Base-by-base conservation (phyloP, 2,329 filamentous ascomycete genomes). In the Ramularia collo-cygni region DNA sequence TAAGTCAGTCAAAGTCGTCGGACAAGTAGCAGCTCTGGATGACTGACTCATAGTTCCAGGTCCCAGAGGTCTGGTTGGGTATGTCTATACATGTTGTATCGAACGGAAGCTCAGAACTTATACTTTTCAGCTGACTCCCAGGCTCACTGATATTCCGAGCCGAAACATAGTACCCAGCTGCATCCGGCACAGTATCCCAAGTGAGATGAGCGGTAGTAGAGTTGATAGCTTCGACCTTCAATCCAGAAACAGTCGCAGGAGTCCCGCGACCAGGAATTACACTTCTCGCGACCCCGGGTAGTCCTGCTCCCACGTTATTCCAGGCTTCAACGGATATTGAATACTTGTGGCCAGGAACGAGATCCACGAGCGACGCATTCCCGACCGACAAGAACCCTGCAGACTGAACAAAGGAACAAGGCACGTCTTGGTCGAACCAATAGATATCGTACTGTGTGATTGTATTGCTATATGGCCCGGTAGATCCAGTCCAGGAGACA, bases 361-460 rank as follows among this genome's bases (percentile, higher is more conserved):
- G 29, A n/a, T 24, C 30, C 1, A 28, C 26, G 15, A 40, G 28
- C 15, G 18, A 26, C 3, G 28, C 37, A 8, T 12, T 24, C 10
- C 28, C 29, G 13, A 16, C 28, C 2, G 28, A 21, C 14, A 34
- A 19, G 13, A 40, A 40, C 10, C 17, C 37, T 3, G 8, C 29
- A 12, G 9, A 6, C 10, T 27, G 13, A 17, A 33, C 18, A 13
- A 18, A 33, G 4, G 37, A 24, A 15, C 37, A 40, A 8, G 8
- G 29, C 4, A 28, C 12, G n/a, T 40, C 29, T 18, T 33, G 16
- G 12, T 40, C 37, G n/a, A 16, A 33, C 14, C 32, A 40, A 31
- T 34, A 40, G 37, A 40, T 28, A 6, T 31, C 29, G 29, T 31
- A 31, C 12, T 40, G 29, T 10, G 17, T 27, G 13, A 40, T 19